Evolutionary conservation across 768 basidiomycete species (phyloP), one percentile per base, ranked within the genome.

Genomic region (Mycena floridula): DNA sequence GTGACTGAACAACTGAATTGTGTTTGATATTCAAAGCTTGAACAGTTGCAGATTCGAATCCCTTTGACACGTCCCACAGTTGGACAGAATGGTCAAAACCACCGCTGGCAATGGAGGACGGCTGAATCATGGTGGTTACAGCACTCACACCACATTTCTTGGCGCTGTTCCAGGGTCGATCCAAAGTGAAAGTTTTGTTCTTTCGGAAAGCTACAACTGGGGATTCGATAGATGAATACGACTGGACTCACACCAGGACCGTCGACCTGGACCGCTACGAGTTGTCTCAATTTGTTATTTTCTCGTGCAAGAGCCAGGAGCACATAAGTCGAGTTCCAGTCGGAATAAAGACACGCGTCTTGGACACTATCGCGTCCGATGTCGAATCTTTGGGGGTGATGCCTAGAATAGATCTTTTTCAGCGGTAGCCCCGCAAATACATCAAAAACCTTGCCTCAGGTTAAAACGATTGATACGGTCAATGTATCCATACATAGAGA

Each of bases 71-170:
- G 13, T 64, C 58, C 77, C 77, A 77, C 5, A 76, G 53, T 45
- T 74, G 73, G 15, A 77, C 63, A 27, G 51, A 43, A 43, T 74
- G 74, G 54, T 77, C 73, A 38, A 72, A 65, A 5, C 75, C 74
- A 21, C 74, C 76, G 7, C 64, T 77, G 3, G 63, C 73, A 54
- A 77, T 76, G 56, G 61, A 57, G 27, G 59, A 52, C 11, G 68
- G 64, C 25, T 67, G 68, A 53, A 61, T 55, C 60, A 75, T 57
- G 12, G 68, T 30, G n/a, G 68, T 55, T 9, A 76, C 50, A 15
- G 69, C 66, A 41, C 72, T 74, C 22, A 67, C 62, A 3, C 73
- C 75, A 12, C 58, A 52, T 48, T 61, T 70, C 50, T 63, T 73
- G 12, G n/a, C 32, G n/a, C 39, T 46, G 47, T 56, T 61, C 63